Base-by-base conservation (phyloP, 495 filamentous ascomycete genomes). In the Durotheca rogersii region DNA sequence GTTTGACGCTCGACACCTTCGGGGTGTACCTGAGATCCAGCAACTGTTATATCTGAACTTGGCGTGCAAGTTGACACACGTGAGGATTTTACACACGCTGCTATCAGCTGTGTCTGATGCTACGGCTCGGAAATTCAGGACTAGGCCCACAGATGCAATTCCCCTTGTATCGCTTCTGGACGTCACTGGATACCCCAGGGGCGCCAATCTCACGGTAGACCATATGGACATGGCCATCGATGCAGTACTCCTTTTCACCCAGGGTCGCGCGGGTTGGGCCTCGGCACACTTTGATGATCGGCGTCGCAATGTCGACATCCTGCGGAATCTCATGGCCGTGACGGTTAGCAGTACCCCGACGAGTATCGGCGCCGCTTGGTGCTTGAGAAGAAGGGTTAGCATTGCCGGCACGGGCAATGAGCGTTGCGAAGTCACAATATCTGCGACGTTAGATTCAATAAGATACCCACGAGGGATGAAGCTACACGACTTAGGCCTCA, bases 41-140 rank as follows among this genome's bases (percentile, higher is more conserved):
- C 38, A 36, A n/a, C 14, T 51, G 7, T 6, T n/a, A 6, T 36
- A 18, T 14, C 14, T 51, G 47, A 18, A 12, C 4, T 18, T 6
- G 10, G 4, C 31, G 4, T 51, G 20, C 18, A 18, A 16, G 14
- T 37, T 51, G 30, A 34, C 47, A 30, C 38, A 36, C 9, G 31
- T 43, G 15, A 42, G 6, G 31, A n/a, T 51, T 19, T 9, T 51
- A 6, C 38, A 35, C 9, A n/a, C 4, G 4, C 20, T 51, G 16
- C 27, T 42, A 6, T 2, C 7, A 21, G 29, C 20, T 17, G 12
- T n/a, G 6, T 29, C 30, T 7, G 7, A 16, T n/a, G 2, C 3
- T 10, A 23, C 37, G 7, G 6, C 37, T 30, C 12, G 11, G 16
- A 10, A 11, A 7, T 37, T 51, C 15, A n/a, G 18, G 6, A 23